These are phyloP conservation scores for Geranium incanum DNA, from an alignment of 441 rosid species.

Conservation along the genomic window DNA sequence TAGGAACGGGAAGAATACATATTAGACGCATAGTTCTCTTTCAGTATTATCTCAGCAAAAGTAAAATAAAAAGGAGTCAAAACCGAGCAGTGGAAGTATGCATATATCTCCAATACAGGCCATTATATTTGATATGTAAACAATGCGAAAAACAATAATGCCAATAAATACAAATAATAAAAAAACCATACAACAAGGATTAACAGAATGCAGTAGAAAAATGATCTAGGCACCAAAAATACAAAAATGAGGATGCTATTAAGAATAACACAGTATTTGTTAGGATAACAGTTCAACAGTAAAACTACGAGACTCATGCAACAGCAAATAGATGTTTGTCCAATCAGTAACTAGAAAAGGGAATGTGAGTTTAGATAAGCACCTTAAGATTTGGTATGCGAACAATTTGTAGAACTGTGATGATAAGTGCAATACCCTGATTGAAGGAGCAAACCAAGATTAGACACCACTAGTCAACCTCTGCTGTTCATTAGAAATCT, in stretches of 20 bases:
- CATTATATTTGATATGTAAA: neutral
- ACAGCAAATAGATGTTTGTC: neutral
- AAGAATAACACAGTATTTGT: too few relatives aligned
- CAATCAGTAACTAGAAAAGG: constrained; percentile 13
- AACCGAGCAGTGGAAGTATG: neutral
- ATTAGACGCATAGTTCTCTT: neutral
- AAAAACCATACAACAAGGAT: neutral
- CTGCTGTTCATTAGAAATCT: constrained; percentile 6
- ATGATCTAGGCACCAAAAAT: neutral
- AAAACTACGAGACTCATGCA: neutral
- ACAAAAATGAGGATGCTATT: neutral
- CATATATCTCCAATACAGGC: constrained; percentile 6
- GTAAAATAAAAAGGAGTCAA: neutral
- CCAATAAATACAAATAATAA: neutral
- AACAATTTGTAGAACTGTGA: constrained; percentile 50
- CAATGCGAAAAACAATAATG: neutral
- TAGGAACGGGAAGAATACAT: neutral
- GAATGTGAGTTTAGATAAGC: constrained; percentile 13
- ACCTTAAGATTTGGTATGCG: constrained; percentile 54
- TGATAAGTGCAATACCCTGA: constrained; percentile 49
- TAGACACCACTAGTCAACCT: constrained; percentile 16
- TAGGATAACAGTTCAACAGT: neutral
- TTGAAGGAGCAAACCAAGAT: constrained; percentile 6
- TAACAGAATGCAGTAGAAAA: too few relatives aligned
- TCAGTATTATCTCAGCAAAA: neutral